phyloP scores from a whole-genome alignment of 306 rosid genomes.

The Quercus rubra region DNA sequence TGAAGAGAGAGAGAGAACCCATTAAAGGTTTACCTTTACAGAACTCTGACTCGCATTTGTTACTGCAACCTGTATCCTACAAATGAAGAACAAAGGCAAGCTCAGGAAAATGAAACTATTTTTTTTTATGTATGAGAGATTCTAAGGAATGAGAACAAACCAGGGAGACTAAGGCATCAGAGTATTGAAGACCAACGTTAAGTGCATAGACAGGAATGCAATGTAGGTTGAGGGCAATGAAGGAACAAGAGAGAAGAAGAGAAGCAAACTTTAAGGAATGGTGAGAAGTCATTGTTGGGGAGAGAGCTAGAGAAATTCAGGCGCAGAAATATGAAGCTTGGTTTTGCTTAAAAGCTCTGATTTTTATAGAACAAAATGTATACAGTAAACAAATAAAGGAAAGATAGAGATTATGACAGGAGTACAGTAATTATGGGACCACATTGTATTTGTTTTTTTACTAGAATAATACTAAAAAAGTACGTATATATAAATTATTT shows the following conservation, averaged over 20 bases:
- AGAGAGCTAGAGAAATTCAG: neutral
- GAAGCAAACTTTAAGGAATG: slow-evolving; percentile 26
- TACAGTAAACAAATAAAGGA: neutral
- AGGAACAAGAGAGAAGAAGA: slow-evolving; percentile 7
- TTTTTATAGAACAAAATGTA: slow-evolving; percentile 12
- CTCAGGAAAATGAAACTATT: neutral
- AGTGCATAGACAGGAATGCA: slow-evolving; percentile 44
- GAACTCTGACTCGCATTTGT: slow-evolving; percentile 83
- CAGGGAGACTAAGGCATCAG: slow-evolving; percentile 54
- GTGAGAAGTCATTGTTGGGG: slow-evolving; percentile 29
- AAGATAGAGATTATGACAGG: neutral
- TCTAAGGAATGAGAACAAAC: slow-evolving; percentile 25
- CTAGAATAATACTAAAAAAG: too few species aligned
- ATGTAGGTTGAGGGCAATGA: slow-evolving; percentile 18
- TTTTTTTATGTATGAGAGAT: neutral
- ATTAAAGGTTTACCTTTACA: slow-evolving; percentile 58
- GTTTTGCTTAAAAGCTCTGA: slow-evolving; percentile 25
- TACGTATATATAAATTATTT: too few species aligned
- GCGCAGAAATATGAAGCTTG: slow-evolving; percentile 15
- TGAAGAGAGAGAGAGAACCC: neutral
- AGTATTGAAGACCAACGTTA: slow-evolving; percentile 66
- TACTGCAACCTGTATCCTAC: slow-evolving; percentile 85
- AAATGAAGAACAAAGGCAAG: neutral
- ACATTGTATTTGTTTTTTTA: neutral
- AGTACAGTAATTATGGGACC: too few species aligned